Conservation (phyloP, 495 filamentous ascomycete species). For the Terfezia claveryi region DNA sequence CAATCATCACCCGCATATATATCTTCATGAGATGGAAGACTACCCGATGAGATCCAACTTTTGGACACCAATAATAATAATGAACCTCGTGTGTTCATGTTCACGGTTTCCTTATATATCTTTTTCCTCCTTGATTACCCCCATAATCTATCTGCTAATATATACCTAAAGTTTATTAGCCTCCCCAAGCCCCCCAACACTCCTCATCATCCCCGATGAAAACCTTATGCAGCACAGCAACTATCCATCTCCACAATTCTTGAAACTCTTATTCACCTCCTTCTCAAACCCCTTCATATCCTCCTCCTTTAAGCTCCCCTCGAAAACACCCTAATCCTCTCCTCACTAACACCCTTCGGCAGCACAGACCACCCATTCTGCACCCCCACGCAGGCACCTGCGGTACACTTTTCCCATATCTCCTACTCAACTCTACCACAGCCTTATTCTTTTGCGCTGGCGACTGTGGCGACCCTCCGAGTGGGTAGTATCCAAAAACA, state of each 20-base stretch:
- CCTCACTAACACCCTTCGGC: conserved; percentile 43
- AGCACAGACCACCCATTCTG: conserved; percentile 54
- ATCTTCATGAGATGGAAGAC: too few relatives aligned
- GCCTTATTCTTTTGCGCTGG: conserved; percentile 28
- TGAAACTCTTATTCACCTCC: conserved; percentile 42
- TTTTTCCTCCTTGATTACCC: too few relatives aligned
- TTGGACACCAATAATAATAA: too few relatives aligned
- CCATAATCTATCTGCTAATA: too few relatives aligned
- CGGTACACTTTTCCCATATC: conserved; percentile 42
- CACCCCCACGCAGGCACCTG: conserved; percentile 51
- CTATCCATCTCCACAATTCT: conserved; percentile 49
- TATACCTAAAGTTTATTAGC: too few relatives aligned
- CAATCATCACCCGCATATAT: too few relatives aligned
- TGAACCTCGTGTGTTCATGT: too few relatives aligned
- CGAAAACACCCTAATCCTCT: conserved; percentile 39
- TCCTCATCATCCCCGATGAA: conserved; percentile 79
- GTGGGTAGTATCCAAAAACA: conserved; percentile 44
- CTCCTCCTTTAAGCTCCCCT: conserved; percentile 33
- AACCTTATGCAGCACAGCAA: conserved; percentile 55
- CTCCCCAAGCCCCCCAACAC: background rate
- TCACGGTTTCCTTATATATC: too few relatives aligned
- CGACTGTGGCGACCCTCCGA: conserved; percentile 22
- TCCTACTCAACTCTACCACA: conserved; percentile 36
- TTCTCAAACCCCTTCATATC: conserved; percentile 39
- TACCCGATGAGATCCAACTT: too few relatives aligned